Conservation (phyloP, 352 stramenopile genomes). For the Blastocystis sp. region DNA sequence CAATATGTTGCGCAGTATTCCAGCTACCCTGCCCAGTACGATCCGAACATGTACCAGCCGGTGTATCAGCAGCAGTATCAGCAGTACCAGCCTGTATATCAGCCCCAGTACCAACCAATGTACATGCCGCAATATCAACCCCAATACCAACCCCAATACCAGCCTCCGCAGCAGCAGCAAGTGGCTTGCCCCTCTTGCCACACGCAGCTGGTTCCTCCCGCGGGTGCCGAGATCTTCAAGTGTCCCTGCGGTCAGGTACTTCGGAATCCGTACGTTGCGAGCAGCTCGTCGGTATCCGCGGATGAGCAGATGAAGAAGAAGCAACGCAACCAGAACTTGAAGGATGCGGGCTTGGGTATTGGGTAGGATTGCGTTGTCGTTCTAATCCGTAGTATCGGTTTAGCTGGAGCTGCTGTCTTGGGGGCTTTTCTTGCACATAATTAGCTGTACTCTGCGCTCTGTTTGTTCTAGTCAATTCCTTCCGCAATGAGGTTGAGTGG, state of each 20-base stretch:
- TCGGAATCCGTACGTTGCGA: constrained; percentile 6
- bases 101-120: background rate
- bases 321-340: constrained; percentile 1
- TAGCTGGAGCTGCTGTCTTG: constrained; percentile 19
- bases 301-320: constrained; percentile 7
- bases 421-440: background rate
- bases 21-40: background rate
- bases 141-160: background rate
- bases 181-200: constrained; percentile 38
- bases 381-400: constrained; percentile 27
- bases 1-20: background rate
- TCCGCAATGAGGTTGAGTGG: background rate
- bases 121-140: background rate
- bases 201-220: constrained; percentile 30
- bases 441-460: constrained; percentile 14
- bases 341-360: constrained; percentile 25
- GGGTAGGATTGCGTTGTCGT: background rate
- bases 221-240: constrained; percentile 21
- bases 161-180: constrained; percentile 26
- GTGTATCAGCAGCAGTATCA: constrained; percentile 32
- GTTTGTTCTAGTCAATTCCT: constrained; percentile 37
- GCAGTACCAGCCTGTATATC: background rate
- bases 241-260: constrained; percentile 66
- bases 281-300: background rate
- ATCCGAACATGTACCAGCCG: background rate